Evolutionary conservation across 1,139 yeast species (phyloP).

Genomic region (Saccharomyces hybrid): DNA sequence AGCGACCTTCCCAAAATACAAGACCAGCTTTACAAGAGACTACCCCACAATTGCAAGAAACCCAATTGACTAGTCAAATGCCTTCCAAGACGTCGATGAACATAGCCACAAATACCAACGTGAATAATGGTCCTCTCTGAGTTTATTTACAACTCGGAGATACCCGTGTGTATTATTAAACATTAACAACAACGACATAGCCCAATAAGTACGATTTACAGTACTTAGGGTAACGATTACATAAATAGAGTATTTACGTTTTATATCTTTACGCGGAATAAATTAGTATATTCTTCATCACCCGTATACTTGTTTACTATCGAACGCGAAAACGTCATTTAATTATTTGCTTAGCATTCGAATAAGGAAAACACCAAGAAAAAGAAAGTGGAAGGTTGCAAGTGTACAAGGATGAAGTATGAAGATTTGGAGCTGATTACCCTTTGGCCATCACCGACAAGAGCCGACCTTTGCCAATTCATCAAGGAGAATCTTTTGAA

Average conservation of each 20-base stretch:
- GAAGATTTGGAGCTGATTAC: background rate
- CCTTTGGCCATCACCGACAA: conserved; percentile 2
- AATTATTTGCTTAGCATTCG: background rate
- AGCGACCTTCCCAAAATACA: background rate
- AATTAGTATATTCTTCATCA: background rate
- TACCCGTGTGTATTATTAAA: background rate
- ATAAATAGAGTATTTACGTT: background rate
- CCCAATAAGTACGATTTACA: background rate
- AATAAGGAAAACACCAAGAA: background rate
- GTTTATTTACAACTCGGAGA: background rate
- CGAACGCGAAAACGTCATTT: background rate
- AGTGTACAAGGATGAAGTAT: background rate
- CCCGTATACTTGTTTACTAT: background rate
- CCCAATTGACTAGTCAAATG: background rate
- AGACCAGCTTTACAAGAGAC: background rate
- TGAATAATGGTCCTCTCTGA: background rate
- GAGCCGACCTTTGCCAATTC: background rate
- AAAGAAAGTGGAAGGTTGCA: background rate
- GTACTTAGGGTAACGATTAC: background rate
- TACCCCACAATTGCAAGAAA: background rate
- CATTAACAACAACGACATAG: background rate
- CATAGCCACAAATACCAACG: background rate
- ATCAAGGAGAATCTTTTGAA: background rate
- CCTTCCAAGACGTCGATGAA: background rate
- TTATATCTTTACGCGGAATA: background rate